Percentiles rank a stretch among this genome's conserved stretches.
phyloP scores from a whole-genome alignment of 164 flowering plant species.

The Umbilicus rupestris region DNA sequence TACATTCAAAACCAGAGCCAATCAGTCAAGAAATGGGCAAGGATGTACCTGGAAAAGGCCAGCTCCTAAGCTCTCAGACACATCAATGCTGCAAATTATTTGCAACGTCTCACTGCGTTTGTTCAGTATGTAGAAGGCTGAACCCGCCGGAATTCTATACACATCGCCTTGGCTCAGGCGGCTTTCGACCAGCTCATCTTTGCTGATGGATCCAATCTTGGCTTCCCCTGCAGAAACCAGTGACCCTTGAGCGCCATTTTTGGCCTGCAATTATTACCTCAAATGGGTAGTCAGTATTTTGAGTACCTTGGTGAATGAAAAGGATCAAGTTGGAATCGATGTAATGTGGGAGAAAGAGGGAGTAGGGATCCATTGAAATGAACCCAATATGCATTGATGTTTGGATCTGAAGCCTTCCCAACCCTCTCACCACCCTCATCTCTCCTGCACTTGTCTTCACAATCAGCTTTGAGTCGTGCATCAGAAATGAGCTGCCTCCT shows the following conservation, averaged over 20 bases:
- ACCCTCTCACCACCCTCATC: slow-evolving; percentile 1
- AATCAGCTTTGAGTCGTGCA: background rate
- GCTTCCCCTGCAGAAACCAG: background rate
- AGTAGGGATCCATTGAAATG: slow-evolving; percentile 2
- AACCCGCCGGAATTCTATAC: background rate
- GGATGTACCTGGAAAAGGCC: background rate
- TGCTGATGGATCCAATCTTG: background rate
- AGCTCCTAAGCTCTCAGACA: background rate
- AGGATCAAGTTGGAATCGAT: slow-evolving; percentile 4
- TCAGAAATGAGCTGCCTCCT: slow-evolving; percentile 1
- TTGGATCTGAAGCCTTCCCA: background rate
- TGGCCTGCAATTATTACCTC: background rate
- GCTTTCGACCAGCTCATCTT: background rate
- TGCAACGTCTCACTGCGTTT: background rate
- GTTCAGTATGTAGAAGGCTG: slow-evolving; percentile 4
- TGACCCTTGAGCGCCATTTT: background rate
- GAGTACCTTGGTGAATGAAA: background rate
- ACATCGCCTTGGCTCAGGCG: background rate
- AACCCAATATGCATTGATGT: slow-evolving; percentile 1
- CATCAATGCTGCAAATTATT: background rate
- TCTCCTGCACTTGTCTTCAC: slow-evolving; percentile 3
- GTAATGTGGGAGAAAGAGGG: background rate
- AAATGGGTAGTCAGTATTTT: background rate
- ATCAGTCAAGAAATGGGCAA: background rate
- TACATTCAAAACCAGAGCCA: background rate